Evolutionary conservation across 2,329 filamentous ascomycete species (phyloP).

Genomic region (Ceratocystis smalleyi): DNA sequence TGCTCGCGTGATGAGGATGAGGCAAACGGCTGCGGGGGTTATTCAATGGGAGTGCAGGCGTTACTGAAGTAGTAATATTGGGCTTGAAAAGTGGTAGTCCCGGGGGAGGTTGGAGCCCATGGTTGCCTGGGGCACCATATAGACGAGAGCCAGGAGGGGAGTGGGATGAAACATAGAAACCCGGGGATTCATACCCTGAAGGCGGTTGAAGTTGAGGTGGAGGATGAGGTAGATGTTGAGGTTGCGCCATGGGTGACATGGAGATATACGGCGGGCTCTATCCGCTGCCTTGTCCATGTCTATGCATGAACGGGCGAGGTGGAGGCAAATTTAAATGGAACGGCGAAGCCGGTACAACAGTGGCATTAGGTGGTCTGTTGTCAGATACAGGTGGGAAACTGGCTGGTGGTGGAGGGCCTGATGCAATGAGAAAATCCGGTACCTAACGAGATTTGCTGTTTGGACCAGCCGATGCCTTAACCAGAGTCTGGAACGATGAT

Average conservation of each 20-base stretch:
- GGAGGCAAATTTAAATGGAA: background rate
- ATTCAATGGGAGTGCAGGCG: background rate
- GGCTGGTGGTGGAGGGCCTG: background rate
- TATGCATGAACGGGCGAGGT: background rate
- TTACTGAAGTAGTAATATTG: background rate
- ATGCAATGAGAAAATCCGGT: constrained; percentile 1
- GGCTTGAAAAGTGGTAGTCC: background rate
- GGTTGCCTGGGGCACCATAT: background rate
- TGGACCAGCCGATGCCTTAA: constrained; percentile 30
- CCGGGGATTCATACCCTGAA: background rate
- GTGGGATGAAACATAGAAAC: background rate
- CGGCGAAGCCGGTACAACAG: background rate
- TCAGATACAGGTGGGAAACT: background rate
- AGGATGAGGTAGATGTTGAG: background rate
- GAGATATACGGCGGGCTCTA: constrained; percentile 4
- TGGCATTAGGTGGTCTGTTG: background rate
- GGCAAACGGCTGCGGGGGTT: background rate
- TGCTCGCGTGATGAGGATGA: background rate
- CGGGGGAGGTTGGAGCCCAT: background rate
- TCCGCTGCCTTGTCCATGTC: constrained; percentile 6
- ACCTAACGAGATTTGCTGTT: constrained; percentile 15
- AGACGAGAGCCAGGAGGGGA: background rate
- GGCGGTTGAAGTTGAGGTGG: background rate
- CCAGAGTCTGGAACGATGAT: constrained; percentile 42
- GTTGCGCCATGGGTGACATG: background rate